A percentile compares a stretch with the other conserved stretches of the same genome.
Evolutionary conservation across 805 yeast genomes (phyloP).

Genomic region (Yamadazyma takamatsuzukensis): DNA sequence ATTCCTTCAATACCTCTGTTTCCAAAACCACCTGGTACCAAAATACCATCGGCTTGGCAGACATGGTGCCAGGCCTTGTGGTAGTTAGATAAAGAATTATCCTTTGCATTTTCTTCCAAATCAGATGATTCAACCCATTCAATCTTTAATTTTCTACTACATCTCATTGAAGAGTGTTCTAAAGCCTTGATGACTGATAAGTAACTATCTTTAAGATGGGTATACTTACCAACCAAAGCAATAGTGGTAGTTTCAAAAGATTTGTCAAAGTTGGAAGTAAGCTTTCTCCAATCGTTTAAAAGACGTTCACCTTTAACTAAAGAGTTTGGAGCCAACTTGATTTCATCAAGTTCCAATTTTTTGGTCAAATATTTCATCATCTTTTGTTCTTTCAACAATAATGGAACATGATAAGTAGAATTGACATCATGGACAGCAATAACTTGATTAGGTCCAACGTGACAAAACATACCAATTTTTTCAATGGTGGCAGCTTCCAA

Average conservation of each 20-base stretch:
- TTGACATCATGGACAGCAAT: constrained; percentile 95
- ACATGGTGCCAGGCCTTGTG: constrained; percentile 95
- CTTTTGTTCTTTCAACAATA: constrained; percentile 81
- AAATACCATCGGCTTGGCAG: constrained; percentile 91
- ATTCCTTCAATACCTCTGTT: constrained; percentile 97
- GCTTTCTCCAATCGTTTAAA: constrained; percentile 71
- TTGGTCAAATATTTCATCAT: constrained; percentile 68
- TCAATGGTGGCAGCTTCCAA: constrained; percentile 83
- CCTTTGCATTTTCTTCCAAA: constrained; percentile 71
- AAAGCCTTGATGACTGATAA: constrained; percentile 91
- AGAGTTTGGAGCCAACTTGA: constrained; percentile 42
- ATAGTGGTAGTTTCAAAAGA: constrained; percentile 85
- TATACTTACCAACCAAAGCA: constrained; percentile 97
- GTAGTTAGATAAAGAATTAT: constrained; percentile 65
- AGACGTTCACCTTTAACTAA: constrained; percentile 62
- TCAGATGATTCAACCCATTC: constrained; percentile 96
- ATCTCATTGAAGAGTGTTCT: constrained; percentile 92
- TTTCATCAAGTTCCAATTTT: constrained; percentile 58
- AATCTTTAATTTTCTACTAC: constrained; percentile 78
- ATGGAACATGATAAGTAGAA: constrained; percentile 96
- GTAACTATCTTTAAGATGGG: constrained; percentile 91
- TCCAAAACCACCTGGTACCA: constrained; percentile 99
- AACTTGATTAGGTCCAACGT: constrained; percentile 97
- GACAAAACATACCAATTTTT: constrained; percentile 98
- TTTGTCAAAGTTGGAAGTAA: constrained; percentile 78